Evolutionary conservation across 2,329 filamentous ascomycete genomes (phyloP), one percentile per base, ranked within the genome.

Genomic region (Paecilomyces variotii): DNA sequence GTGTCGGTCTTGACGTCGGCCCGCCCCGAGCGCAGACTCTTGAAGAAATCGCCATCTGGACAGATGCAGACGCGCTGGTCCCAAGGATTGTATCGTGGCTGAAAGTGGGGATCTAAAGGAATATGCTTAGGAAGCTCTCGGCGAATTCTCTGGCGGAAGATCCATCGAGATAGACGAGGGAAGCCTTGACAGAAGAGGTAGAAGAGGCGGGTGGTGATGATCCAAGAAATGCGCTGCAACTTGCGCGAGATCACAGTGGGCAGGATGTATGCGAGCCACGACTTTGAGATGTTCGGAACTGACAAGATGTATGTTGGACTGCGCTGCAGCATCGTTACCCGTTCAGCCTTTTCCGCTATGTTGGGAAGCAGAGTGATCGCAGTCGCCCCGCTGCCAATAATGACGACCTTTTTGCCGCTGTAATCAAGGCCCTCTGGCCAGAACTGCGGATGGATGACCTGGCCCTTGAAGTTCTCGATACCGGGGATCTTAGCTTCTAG

Each of bases 261-360:
- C 2, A 82, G 61, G 1, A 75, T 64, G 5, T 63, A 68, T 35
- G 77, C 71, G 1, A 76, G 53, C 1, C 61, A 64, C 6, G 55
- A 53, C 3, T 28, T 58, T 51, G 77, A 77, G 6, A 68, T 67
- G 26, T 79, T 77, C 0, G 80, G 74, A 1, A 84, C 64, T n/a
- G 82, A 76, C 52, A 88, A 64, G 57, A 92, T 80, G 66, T 90
- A 92, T 0, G 81, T 82, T 0, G 91, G 91, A 53, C 86, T 90
- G 58, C 91, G 84, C 74, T 95, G 90, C 2, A 95, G 80, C 84
- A 93, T 90, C 1, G 89, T 93, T 28, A 91, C 85, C 12, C 83
- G 81, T 4, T 74, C 75, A 4, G 88, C 89, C 45, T 81, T 83
- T 51, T 87, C 76, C 0, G 85, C 84, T 53, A 95, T 74, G 53